A percentile compares a stretch with the other conserved stretches of the same genome.
Evolutionary conservation across 352 stramenopile species (phyloP).

Genomic region (Globisporangium lucens): DNA sequence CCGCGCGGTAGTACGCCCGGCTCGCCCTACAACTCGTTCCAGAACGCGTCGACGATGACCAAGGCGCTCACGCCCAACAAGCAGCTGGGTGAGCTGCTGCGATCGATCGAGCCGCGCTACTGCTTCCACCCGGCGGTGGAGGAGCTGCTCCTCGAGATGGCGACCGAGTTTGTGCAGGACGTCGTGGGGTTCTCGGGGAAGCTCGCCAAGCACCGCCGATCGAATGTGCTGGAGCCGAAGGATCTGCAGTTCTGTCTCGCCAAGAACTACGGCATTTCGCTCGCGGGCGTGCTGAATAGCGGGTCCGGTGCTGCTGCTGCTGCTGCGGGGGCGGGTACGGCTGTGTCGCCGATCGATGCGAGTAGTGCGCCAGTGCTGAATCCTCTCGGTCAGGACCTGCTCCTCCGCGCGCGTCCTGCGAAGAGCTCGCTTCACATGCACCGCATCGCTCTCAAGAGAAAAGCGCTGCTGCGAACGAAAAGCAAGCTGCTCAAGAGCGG

Average conservation of each 20-base stretch:
- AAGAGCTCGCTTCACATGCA: slow-evolving; percentile 87
- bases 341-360: not conserved
- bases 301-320: not conserved
- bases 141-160: slow-evolving; percentile 81
- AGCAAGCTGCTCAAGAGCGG: slow-evolving; percentile 49
- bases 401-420: slow-evolving; percentile 48
- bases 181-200: slow-evolving; percentile 65
- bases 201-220: slow-evolving; percentile 76
- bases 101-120: slow-evolving; percentile 66
- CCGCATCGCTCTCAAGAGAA: slow-evolving; percentile 72
- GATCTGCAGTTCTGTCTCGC: slow-evolving; percentile 80
- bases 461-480: slow-evolving; percentile 55
- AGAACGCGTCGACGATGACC: slow-evolving; percentile 36
- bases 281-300: slow-evolving; percentile 51
- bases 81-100: slow-evolving; percentile 62
- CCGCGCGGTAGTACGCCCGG: slow-evolving; percentile 16
- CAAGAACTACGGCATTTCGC: slow-evolving; percentile 85
- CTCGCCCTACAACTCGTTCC: slow-evolving; percentile 37
- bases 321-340: not conserved
- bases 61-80: slow-evolving; percentile 68
- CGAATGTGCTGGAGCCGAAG: slow-evolving; percentile 61
- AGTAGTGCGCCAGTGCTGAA: slow-evolving; percentile 27
- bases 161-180: slow-evolving; percentile 72
- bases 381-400: slow-evolving; percentile 51
- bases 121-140: slow-evolving; percentile 78